phyloP scores from a whole-genome alignment of 164 flowering plant species.

The Annona cherimola region DNA sequence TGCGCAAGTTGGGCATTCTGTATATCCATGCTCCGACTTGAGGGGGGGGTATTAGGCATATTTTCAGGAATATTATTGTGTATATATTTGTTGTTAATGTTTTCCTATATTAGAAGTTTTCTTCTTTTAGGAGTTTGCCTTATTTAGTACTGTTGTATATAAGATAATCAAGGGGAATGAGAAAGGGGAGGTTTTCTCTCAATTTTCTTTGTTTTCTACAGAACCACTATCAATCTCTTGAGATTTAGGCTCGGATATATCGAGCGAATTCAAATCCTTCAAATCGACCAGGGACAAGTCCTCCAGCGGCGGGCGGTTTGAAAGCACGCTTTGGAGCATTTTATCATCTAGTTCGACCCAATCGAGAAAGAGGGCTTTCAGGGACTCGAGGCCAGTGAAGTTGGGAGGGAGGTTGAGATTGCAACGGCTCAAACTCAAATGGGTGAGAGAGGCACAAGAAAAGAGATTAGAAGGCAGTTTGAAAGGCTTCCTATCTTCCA shows the following conservation, averaged over 20 bases:
- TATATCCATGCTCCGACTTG: no score
- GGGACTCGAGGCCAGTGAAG: conserved; percentile 11
- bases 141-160: no score
- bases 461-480: conserved; percentile 3
- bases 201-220: no score
- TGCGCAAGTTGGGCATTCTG: no score
- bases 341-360: conserved; percentile 2
- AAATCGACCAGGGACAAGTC: conserved; percentile 3
- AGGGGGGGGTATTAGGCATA: no score
- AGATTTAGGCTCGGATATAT: conserved; percentile 3
- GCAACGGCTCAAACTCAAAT: conserved; percentile 1
- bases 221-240: conserved; percentile 7
- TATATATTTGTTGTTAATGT: no score
- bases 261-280: conserved; percentile 1
- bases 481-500: background rate
- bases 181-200: no score
- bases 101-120: no score
- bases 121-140: no score
- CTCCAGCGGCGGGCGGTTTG: conserved; percentile 3
- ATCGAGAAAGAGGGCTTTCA: conserved; percentile 4
- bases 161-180: no score
- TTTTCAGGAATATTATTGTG: no score
- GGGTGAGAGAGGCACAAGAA: conserved; percentile 4
- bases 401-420: conserved; percentile 1
- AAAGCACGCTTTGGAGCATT: conserved; percentile 1